These are phyloP conservation scores for Sugiyamaella smithiae DNA, from an alignment of 805 yeast species.

Conservation along the genomic window DNA sequence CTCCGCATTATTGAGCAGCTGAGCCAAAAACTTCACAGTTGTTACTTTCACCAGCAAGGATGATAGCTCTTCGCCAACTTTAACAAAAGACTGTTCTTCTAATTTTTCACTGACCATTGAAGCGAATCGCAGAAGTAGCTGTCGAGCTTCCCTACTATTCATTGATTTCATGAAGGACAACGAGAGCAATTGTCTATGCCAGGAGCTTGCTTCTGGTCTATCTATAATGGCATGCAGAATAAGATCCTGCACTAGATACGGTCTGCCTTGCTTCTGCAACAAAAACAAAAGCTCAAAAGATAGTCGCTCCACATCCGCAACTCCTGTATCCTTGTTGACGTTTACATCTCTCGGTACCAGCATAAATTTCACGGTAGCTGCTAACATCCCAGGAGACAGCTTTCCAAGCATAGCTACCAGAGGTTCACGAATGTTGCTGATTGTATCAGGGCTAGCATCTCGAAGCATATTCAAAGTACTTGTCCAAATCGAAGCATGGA, in stretches of 20 bases:
- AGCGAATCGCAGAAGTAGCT: neutral
- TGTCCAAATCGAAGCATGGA: neutral
- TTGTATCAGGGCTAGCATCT: neutral
- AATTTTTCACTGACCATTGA: neutral
- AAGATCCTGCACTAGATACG: neutral
- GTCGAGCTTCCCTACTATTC: neutral
- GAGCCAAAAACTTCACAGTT: slow-evolving; percentile 2
- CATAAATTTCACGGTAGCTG: neutral
- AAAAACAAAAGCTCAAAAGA: neutral
- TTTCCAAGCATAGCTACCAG: neutral
- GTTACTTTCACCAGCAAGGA: slow-evolving; percentile 1
- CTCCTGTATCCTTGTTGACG: neutral
- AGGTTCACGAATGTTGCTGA: neutral
- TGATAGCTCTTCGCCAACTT: neutral
- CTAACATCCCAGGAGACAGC: neutral
- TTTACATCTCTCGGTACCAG: neutral
- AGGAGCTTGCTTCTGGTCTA: slow-evolving; percentile 6
- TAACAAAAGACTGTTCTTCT: slow-evolving; percentile 4
- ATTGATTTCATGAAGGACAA: neutral
- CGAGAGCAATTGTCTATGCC: slow-evolving; percentile 4
- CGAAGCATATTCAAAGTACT: neutral
- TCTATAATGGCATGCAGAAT: neutral
- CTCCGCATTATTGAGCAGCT: neutral
- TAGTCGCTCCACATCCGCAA: neutral
- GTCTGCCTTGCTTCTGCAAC: neutral